These are phyloP conservation scores for Acanthamoeba sp. DNA, from an alignment of 208 protist species.

Conservation along the genomic window DNA sequence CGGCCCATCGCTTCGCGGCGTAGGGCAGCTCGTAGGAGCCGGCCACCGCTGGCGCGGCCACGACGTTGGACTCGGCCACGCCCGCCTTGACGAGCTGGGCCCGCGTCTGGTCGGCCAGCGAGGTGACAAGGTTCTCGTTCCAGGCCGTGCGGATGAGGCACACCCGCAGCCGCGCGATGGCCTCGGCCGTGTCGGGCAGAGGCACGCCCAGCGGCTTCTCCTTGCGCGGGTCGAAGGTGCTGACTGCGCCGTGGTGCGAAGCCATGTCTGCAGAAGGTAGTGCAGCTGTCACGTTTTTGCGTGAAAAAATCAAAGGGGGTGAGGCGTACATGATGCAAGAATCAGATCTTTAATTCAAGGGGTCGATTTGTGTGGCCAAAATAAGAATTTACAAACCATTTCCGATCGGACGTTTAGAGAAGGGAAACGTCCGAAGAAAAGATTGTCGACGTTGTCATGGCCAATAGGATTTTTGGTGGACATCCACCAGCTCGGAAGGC, in stretches of 20 bases:
- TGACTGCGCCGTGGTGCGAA: not conserved
- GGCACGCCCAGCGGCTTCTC: conserved; percentile 16
- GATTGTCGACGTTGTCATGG: too few relatives aligned
- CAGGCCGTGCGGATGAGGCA: conserved; percentile 62
- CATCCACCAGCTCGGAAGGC: too few relatives aligned
- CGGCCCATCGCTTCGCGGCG: conserved; percentile 31
- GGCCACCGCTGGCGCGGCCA: not conserved
- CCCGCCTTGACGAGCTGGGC: conserved; percentile 5
- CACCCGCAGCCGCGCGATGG: conserved; percentile 48
- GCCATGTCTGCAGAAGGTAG: not conserved
- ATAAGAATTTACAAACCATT: too few relatives aligned
- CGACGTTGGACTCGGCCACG: not conserved
- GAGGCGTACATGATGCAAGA: too few relatives aligned
- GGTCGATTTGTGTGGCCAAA: too few relatives aligned
- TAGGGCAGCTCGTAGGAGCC: conserved; percentile 64
- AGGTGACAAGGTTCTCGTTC: conserved; percentile 51
- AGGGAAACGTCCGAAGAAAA: too few relatives aligned
- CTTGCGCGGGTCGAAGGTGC: conserved; percentile 15
- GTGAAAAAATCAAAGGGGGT: too few relatives aligned
- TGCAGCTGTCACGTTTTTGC: too few relatives aligned
- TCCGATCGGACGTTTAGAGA: too few relatives aligned
- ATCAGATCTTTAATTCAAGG: too few relatives aligned
- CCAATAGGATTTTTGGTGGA: too few relatives aligned
- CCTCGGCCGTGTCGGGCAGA: not conserved
- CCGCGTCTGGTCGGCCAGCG: conserved; percentile 9